Base-by-base conservation (phyloP, 495 filamentous ascomycete genomes). In the Talaromyces stipitatus region DNA sequence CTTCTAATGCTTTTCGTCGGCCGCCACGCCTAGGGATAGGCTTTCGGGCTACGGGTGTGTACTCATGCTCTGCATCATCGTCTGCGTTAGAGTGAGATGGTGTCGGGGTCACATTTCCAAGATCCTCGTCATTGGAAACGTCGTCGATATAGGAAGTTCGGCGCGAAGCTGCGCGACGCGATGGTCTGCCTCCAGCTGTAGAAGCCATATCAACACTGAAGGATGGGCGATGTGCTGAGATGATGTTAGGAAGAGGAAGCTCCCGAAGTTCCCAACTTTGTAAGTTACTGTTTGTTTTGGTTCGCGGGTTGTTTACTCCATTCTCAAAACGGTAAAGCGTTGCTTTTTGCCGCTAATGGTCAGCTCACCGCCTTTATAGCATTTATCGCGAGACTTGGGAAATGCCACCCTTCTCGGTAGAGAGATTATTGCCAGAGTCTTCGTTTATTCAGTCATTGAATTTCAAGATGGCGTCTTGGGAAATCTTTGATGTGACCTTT, bases 141-240 rank as follows among this genome's bases (percentile, higher is more conserved):
- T 89, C 88, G 52, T 95, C 90, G 55, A 91, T 72, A 27, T 92
- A 78, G 16, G 84, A 78, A 59, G 82, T 85, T 63, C 82, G 83
- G 51, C 87, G 80, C 26, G 87, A 66, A 26, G 87, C 86, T 24
- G 82, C 86, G 60, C 91, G 83, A 65, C 92, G 83, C 55, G 89
- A 83, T 22, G 89, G 84, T 65, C 92, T 77, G 62, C 83, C 81
- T 59, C 87, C 84, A 71, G 88, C 87, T 64, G 74, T 64, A 36
- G 78, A 72, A 58, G 82, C 71, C 82, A 85, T 85, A 62, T 38
- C 20, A 23, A 16, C 7, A 12, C 12, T 46, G 54, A 59, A 60
- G 45, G 58, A 59, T 65, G 59, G 57, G 28, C n/a, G 59, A 62
- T 53, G 50, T 29, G 12, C 12, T 9, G 32, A 61, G 58, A 56